Evolutionary conservation across 2,329 filamentous ascomycete genomes (phyloP).

Genomic region (Colletotrichum horii): DNA sequence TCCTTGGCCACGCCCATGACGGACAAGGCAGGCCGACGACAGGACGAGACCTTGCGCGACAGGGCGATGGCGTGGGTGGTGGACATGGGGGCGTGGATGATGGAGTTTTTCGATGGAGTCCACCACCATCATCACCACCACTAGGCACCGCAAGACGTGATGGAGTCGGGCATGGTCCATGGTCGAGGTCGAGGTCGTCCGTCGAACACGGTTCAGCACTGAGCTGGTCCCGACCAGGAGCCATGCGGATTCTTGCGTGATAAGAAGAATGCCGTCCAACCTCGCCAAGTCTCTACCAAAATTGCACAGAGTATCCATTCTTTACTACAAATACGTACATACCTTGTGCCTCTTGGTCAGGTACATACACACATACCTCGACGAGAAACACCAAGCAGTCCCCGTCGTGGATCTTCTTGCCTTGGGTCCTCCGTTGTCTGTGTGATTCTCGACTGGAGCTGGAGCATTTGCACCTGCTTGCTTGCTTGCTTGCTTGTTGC

Average conservation of each 20-base stretch:
- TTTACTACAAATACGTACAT: too few relatives aligned
- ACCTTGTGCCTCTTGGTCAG: too few relatives aligned
- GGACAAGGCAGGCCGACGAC: not conserved
- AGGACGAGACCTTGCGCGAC: not conserved
- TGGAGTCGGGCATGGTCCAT: not conserved
- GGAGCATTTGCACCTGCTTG: not conserved
- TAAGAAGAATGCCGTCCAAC: not conserved
- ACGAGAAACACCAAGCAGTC: slow-evolving; percentile 1
- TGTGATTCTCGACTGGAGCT: not conserved
- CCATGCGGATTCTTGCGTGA: not conserved
- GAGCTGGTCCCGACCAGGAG: not conserved
- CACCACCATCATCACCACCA: not conserved
- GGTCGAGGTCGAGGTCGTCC: not conserved
- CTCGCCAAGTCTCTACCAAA: not conserved
- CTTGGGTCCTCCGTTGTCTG: not conserved
- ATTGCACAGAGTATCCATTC: not conserved
- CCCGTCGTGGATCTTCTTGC: slow-evolving; percentile 1
- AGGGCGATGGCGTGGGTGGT: not conserved
- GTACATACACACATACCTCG: not conserved
- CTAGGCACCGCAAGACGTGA: not conserved
- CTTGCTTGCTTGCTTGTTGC: not conserved
- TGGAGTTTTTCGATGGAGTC: not conserved
- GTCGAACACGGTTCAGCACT: not conserved
- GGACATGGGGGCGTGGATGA: not conserved
- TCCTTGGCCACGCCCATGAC: not conserved